Conservation (phyloP, 2,329 filamentous ascomycete species). For the Fusarium abutilonis region DNA sequence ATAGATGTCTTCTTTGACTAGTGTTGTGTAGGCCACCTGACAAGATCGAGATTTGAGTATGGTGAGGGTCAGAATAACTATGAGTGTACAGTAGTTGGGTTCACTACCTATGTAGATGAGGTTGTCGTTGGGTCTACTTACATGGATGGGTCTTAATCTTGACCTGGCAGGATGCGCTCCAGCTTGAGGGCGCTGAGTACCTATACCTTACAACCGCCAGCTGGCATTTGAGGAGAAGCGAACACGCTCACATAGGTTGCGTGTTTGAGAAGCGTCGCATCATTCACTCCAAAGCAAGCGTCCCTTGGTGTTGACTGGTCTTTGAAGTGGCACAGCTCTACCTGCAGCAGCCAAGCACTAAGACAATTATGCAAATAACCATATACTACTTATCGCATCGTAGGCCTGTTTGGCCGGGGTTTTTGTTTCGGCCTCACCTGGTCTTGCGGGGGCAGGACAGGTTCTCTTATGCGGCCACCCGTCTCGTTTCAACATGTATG, state of each 20-base stretch:
- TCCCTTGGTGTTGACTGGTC: slow-evolving; percentile 15
- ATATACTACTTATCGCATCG: slow-evolving; percentile 8
- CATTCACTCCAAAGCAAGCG: slow-evolving; percentile 1
- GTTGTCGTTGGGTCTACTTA: not conserved
- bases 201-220: not conserved
- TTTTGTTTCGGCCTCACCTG: slow-evolving; percentile 31
- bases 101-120: not conserved
- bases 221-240: slow-evolving; percentile 1
- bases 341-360: slow-evolving; percentile 7
- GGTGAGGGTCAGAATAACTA: not conserved
- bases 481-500: slow-evolving; percentile 22
- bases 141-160: not conserved
- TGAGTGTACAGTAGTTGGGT: not conserved
- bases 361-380: slow-evolving; percentile 13
- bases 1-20: not conserved
- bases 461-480: slow-evolving; percentile 22
- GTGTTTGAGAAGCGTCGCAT: slow-evolving; percentile 23
- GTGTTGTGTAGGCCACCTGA: slow-evolving; percentile 14
- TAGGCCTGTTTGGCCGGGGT: slow-evolving; percentile 2
- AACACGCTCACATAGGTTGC: slow-evolving; percentile 1
- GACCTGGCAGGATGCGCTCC: not conserved
- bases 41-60: slow-evolving; percentile 1
- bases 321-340: slow-evolving; percentile 14
- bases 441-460: not conserved
- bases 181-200: not conserved